Base-by-base conservation (phyloP, 176 grass and related monocot species). In the Tillandsia fasciculata region DNA sequence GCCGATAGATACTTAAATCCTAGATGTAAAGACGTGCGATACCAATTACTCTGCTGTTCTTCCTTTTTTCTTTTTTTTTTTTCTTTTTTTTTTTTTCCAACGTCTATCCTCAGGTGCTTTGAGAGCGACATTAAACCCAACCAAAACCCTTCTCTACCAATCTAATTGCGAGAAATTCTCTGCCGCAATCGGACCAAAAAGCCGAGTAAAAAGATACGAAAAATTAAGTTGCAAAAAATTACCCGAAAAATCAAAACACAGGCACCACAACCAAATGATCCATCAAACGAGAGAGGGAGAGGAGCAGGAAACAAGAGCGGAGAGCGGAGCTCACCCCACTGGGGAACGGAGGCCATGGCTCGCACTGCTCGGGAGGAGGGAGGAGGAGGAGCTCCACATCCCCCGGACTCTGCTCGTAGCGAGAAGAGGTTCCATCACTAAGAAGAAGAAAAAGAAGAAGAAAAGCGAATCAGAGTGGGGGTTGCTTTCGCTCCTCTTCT, bases 361-460 rank as follows among this genome's bases (percentile, higher is more conserved):
- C 11, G 33, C 33, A 42, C 23, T 64, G n/a, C 12, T 63, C 15
- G 42, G 24, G 12, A 59, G 14, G 26, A 24, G 20, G 49, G 26
- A 70, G 33, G 10, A 9, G 20, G 0, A 23, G 3, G 10, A 48
- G 56, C 47, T 10, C 54, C 42, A 22, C 51, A 52, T 70, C 13
- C 49, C 72, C 26, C 27, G 47, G 22, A 15, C 50, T 64, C 20
- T 52, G 63, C 2, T 64, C 1, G n/a, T 53, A 51, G 33, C 26
- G 58, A 73, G 74, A 14, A 73, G n/a, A 63, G 80, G 71, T 68
- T 77, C 69, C 80, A 83, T 83, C 3, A 59, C 63, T 26, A 50
- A 50, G n/a, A 51, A 1, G 3, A 49, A 26, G 51, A 72, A 50
- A 24, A 13, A 76, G 18, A 26, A 12, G 50, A 42, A 42, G 33